Base-by-base conservation (phyloP, 2,329 filamentous ascomycete genomes). In the Colletotrichum neosansevieriae region DNA sequence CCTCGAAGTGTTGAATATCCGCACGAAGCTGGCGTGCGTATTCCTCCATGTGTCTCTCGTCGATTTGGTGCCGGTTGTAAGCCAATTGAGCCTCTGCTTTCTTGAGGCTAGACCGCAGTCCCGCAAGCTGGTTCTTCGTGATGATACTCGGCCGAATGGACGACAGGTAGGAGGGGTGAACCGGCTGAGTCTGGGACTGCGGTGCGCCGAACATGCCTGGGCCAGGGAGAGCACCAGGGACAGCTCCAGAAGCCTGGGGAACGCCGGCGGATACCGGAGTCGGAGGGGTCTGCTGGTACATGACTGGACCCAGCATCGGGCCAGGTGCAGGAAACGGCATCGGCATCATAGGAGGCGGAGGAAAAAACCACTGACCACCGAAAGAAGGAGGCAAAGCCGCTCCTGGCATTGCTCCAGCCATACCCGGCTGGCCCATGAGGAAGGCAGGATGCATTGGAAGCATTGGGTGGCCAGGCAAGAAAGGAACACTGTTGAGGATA, bases 61-160 rank as follows among this genome's bases (percentile, higher is more conserved):
- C 88, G 70, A 90, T 88, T 71, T 90, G 88, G 70, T 90, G 86
- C 71, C 83, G 85, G 74, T 90, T 90, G 79, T 86, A 89, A 59
- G 84, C 82, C 50, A 90, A 76, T 71, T 91, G 88, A 67, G 87
- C 84, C 70, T 89, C 84, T 45, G 86, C 80, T 65, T 85, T 84
- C 72, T 84, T 86, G 67, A 90, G 79, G n/a, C 83, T 82, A n/a
- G 75, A 73, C 45, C 82, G 82, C 61, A 90, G 81, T 47, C 79
- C 77, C 21, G 84, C 81, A 57, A 89, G 83, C 71, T 89, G 87
- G 71, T 85, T 86, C 74, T 80, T 86, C 7, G 86, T 89, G 71
- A 89, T 88, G n/a, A 88, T 85, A 72, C 87, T 89, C 4, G 83
- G 84, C 21, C 83, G 83, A 70, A 89, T 89, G 6, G 87, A 89